A percentile compares a stretch with the other conserved stretches of the same genome.
These are phyloP conservation scores for Trichophyton rubrum DNA, from an alignment of 2,329 filamentous ascomycete species.

Conservation along the genomic window DNA sequence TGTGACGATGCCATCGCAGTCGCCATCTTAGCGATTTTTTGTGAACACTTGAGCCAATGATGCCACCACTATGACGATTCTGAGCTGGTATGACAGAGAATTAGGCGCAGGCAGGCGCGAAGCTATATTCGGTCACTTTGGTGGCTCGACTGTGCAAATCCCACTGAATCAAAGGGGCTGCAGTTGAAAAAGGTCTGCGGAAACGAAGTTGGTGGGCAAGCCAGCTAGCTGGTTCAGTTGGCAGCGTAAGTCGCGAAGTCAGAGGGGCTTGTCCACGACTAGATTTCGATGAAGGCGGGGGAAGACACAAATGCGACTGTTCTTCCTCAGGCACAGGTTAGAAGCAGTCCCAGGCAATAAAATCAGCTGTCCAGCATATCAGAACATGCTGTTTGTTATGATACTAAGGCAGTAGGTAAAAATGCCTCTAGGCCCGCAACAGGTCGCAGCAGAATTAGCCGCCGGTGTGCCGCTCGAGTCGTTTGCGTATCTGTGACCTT, in stretches of 20 bases:
- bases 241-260: background rate
- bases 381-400: constrained; percentile 1
- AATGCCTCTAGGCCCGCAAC: background rate
- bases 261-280: background rate
- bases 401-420: background rate
- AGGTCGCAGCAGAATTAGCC: constrained; percentile 1
- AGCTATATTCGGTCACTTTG: background rate
- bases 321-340: constrained; percentile 1
- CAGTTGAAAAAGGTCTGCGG: background rate
- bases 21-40: constrained; percentile 15
- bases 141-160: background rate
- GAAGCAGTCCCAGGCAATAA: background rate
- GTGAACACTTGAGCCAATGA: background rate
- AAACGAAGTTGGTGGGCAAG: background rate
- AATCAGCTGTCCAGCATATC: background rate
- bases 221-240: background rate
- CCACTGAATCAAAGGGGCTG: background rate
- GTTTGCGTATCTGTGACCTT: background rate
- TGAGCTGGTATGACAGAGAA: background rate
- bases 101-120: background rate
- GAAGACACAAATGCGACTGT: background rate
- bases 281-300: background rate
- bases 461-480: background rate
- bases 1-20: constrained; percentile 28
- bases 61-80: background rate